Evolutionary conservation across 345 rosid genomes (phyloP).

Genomic region (Trapa bicornis): DNA sequence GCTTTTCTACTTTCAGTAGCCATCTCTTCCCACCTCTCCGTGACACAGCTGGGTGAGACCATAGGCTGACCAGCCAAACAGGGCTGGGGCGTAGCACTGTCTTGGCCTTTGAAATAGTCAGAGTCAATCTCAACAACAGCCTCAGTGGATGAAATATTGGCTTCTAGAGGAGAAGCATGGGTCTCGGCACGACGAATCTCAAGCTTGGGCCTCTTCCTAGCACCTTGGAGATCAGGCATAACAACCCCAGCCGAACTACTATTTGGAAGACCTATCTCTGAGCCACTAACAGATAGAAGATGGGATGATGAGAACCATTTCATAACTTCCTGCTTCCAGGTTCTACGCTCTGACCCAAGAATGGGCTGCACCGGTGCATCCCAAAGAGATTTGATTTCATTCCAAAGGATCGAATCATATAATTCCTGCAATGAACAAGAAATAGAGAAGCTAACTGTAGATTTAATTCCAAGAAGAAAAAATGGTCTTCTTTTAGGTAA

Average conservation of each 20-base stretch:
- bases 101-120: constrained; percentile 32
- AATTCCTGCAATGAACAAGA: constrained; percentile 48
- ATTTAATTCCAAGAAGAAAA: neutral
- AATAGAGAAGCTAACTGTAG: neutral
- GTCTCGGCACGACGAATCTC: constrained; percentile 88
- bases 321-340: constrained; percentile 90
- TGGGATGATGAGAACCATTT: constrained; percentile 69
- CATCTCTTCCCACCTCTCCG: constrained; percentile 60
- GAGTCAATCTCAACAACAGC: constrained; percentile 40
- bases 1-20: constrained; percentile 47
- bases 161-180: constrained; percentile 45
- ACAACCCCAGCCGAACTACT: constrained; percentile 31
- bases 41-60: constrained; percentile 22
- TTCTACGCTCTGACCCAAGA: constrained; percentile 85
- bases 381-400: constrained; percentile 57
- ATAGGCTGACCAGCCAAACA: constrained; percentile 6
- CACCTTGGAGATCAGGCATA: constrained; percentile 34
- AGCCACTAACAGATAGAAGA: constrained; percentile 19
- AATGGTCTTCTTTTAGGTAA: neutral
- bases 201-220: constrained; percentile 79
- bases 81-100: constrained; percentile 1
- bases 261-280: constrained; percentile 30
- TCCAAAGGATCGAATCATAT: constrained; percentile 63
- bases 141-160: constrained; percentile 24
- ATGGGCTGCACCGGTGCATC: constrained; percentile 53